phyloP scores from a whole-genome alignment of 257 asterid genomes.

The Solanum gracilifrons region DNA sequence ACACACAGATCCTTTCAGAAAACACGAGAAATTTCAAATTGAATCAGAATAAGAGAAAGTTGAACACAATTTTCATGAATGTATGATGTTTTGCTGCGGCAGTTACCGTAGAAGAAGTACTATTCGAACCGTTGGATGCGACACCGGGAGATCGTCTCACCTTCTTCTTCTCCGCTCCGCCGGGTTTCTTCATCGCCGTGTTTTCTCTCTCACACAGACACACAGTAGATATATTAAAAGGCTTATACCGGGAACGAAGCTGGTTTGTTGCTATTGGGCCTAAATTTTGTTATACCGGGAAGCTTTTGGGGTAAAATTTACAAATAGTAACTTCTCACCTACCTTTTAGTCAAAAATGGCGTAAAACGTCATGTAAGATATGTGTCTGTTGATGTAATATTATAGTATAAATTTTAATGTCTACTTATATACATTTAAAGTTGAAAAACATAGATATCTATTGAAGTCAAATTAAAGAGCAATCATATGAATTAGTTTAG shows the following conservation, averaged over 20 bases:
- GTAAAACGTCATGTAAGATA: too few species aligned
- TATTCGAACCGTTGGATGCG: background rate
- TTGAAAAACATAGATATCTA: too few species aligned
- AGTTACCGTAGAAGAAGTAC: background rate
- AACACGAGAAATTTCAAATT: background rate
- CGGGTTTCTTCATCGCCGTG: background rate
- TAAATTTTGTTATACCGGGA: background rate
- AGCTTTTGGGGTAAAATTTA: background rate
- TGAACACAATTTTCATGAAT: background rate
- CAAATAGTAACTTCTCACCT: background rate
- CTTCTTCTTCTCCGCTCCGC: constrained; percentile 2
- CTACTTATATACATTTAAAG: too few species aligned
- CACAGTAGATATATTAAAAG: background rate
- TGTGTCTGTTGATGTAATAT: too few species aligned
- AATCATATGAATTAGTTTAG: too few species aligned
- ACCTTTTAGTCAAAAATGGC: background rate
- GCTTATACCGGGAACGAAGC: background rate
- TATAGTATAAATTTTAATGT: too few species aligned
- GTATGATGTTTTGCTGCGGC: background rate
- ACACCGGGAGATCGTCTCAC: background rate
- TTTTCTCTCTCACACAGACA: background rate
- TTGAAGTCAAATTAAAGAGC: too few species aligned
- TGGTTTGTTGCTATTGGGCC: background rate
- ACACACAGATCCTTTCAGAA: background rate
- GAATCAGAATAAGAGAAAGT: background rate